Base-by-base conservation (phyloP, 495 filamentous ascomycete species). In the Aspergillus nidulans region DNA sequence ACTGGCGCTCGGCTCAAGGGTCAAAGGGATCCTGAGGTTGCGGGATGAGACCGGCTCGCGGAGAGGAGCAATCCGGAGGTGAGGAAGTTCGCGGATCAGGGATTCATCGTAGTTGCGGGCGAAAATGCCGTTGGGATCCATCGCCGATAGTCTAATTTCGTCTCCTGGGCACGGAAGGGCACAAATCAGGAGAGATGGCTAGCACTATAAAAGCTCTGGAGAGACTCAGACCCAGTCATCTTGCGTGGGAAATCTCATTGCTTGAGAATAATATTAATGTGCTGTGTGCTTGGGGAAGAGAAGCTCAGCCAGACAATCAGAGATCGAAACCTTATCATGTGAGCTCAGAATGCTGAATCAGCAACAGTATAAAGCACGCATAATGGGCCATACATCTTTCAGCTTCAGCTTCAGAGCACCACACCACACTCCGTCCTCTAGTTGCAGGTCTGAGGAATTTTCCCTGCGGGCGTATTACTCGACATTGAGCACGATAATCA, bases 51-150 rank as follows among this genome's bases (percentile, higher is more conserved):
- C 71, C 12, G 74, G 76, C 47, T 77, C 74, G 36, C 76, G 74
- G 39, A 81, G 64, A 49, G 77, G 77, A 53, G 78, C 72, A 46
- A 81, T 81, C 50, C 72, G 72, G 38, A 81, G 63, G 50, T 73
- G 69, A 46, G 74, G 73, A 24, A 77, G 64, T 58, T 78, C 76
- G 54, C 75, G 75, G 39, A 71, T 57, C 38, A 67, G 47, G 30
- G 72, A 66, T 59, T 78, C 75, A 55, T 77, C 74, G 24, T 72
- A 67, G 40, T 67, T 63, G 53, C 69, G 66, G 38, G 49, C 40
- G 43, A 63, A 59, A 6, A 58, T 56, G 58, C 61, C 63, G 46
- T 52, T 63, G 28, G 63, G 52, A 62, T 75, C 72, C 72, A 75
- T 75, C 15, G 47, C 69, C 48, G 20, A 16, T 16, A 26, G 48